phyloP scores from a whole-genome alignment of 1,284 basidiomycete species.

The Cerioporus squamosus region DNA sequence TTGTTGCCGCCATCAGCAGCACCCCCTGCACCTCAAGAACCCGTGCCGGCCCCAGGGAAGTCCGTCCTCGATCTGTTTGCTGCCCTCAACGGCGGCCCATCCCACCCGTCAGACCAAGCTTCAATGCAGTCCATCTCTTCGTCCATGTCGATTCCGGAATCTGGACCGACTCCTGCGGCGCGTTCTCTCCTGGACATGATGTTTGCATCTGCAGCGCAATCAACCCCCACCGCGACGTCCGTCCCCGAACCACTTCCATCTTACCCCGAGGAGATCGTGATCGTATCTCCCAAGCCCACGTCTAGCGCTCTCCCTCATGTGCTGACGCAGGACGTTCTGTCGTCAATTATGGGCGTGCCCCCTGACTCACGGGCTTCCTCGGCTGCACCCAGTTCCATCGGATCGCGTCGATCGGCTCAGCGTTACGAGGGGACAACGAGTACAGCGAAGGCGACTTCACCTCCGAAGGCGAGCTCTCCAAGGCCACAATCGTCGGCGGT shows the following conservation, averaged over 20 bases:
- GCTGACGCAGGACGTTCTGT: conserved; percentile 67
- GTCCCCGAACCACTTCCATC: conserved; percentile 21
- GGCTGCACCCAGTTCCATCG: conserved; percentile 46
- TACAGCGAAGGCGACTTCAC: conserved; percentile 36
- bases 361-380: conserved; percentile 54
- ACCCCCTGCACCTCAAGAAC: conserved; percentile 12
- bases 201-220: conserved; percentile 51
- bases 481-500: conserved; percentile 41
- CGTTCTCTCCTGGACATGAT: conserved; percentile 52
- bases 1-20: conserved; percentile 36
- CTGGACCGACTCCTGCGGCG: conserved; percentile 35
- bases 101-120: not conserved
- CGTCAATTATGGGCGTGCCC: conserved; percentile 55
- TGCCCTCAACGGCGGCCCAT: conserved; percentile 19
- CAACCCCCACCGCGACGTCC: conserved; percentile 28
- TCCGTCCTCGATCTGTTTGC: conserved; percentile 32
- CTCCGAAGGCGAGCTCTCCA: conserved; percentile 45
- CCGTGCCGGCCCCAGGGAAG: conserved; percentile 24
- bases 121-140: not conserved
- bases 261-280: conserved; percentile 36
- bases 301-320: conserved; percentile 54
- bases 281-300: conserved; percentile 51
- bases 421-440: conserved; percentile 62
- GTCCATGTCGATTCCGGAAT: conserved; percentile 2
- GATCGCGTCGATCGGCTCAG: conserved; percentile 44